phyloP scores from a whole-genome alignment of 2,329 filamentous ascomycete species.

The Metarhizium humberi region DNA sequence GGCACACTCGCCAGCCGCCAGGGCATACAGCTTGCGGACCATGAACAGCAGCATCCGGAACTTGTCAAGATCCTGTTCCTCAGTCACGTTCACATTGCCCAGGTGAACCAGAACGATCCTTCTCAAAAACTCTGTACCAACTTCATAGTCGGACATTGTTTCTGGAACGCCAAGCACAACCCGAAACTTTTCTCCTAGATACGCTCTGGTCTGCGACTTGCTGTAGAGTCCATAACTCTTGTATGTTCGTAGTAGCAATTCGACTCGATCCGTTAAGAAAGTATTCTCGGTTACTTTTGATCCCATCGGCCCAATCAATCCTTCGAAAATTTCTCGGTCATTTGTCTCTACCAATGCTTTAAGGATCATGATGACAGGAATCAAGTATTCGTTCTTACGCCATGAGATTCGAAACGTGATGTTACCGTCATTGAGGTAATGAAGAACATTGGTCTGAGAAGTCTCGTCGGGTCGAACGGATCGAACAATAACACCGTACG shows the following conservation, averaged over 20 bases:
- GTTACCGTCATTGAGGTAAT: conserved; percentile 93
- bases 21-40: conserved; percentile 87
- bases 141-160: conserved; percentile 78
- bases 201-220: conserved; percentile 71
- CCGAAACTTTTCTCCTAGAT: conserved; percentile 84
- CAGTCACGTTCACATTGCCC: conserved; percentile 75
- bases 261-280: conserved; percentile 89
- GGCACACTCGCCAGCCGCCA: conserved; percentile 86
- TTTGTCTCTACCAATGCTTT: conserved; percentile 95
- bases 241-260: conserved; percentile 85
- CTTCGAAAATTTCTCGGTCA: conserved; percentile 91
- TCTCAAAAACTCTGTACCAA: conserved; percentile 82
- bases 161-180: conserved; percentile 77
- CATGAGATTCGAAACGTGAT: conserved; percentile 96
- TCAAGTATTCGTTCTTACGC: conserved; percentile 94
- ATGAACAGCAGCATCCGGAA: conserved; percentile 92
- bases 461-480: conserved; percentile 95
- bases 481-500: conserved; percentile 82
- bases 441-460: conserved; percentile 92
- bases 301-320: conserved; percentile 68
- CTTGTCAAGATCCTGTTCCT: conserved; percentile 80
- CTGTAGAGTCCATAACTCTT: conserved; percentile 82
- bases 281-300: conserved; percentile 78
- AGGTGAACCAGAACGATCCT: conserved; percentile 88
- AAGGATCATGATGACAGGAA: conserved; percentile 92